Evolutionary conservation across 2,329 filamentous ascomycete species (phyloP).

Genomic region (Blastomyces percursus): DNA sequence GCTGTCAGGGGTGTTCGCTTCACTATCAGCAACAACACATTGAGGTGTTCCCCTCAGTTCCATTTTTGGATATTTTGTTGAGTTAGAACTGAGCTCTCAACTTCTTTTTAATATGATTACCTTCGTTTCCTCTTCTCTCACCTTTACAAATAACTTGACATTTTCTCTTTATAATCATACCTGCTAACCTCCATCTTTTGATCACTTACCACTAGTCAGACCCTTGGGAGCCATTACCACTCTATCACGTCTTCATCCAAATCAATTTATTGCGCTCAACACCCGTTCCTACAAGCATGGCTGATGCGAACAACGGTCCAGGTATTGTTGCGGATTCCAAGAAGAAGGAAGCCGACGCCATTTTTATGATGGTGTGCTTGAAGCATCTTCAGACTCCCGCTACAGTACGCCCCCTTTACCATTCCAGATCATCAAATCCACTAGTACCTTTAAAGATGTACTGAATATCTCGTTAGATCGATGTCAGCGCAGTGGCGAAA

Average conservation of each 20-base stretch:
- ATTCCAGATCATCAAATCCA: neutral
- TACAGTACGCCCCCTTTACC: constrained; percentile 9
- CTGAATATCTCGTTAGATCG: constrained; percentile 16
- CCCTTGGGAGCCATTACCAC: neutral
- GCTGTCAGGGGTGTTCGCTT: neutral
- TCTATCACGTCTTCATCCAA: neutral
- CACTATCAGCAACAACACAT: neutral
- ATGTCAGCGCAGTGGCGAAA: constrained; percentile 18
- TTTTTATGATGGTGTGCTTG: constrained; percentile 22
- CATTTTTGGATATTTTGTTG: neutral
- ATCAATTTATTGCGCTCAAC: neutral
- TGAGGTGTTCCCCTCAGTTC: neutral
- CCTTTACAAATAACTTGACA: neutral
- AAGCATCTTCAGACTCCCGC: constrained; percentile 14
- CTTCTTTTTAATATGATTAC: neutral
- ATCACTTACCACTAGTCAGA: neutral
- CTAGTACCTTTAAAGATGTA: neutral
- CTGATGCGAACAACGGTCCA: constrained; percentile 2
- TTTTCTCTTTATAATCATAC: neutral
- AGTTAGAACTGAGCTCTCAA: neutral
- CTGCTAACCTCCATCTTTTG: neutral
- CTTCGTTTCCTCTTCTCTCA: neutral
- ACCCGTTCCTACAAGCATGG: constrained; percentile 7
- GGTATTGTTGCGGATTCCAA: constrained; percentile 3
- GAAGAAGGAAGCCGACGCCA: constrained; percentile 12